These are phyloP conservation scores for Smallanthus sonchifolius DNA, from an alignment of 129 eudicot species.

Conservation along the genomic window DNA sequence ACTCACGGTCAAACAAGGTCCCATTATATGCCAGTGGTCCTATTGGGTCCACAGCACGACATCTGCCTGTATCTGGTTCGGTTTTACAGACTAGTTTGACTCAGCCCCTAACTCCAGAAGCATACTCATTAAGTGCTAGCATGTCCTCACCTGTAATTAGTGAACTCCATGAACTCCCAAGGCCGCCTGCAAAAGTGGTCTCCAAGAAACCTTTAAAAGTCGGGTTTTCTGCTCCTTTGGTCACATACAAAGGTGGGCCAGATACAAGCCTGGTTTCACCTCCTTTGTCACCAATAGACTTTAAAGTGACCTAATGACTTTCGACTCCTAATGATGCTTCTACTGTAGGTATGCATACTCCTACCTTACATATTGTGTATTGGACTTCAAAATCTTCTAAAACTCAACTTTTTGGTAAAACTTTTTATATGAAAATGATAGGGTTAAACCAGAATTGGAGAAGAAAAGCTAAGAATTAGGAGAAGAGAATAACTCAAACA, in stretches of 20 bases:
- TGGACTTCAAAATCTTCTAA: background rate
- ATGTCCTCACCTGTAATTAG: slow-evolving; percentile 61
- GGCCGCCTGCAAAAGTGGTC: slow-evolving; percentile 55
- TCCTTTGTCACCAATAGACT: slow-evolving; percentile 45
- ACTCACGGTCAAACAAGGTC: slow-evolving; percentile 41
- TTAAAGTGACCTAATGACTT: slow-evolving; percentile 18
- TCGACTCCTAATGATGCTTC: slow-evolving; percentile 20
- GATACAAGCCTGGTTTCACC: slow-evolving; percentile 54
- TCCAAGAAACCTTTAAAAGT: slow-evolving; percentile 29
- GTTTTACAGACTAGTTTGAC: slow-evolving; percentile 47
- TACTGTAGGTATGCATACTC: background rate
- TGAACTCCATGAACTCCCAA: slow-evolving; percentile 94
- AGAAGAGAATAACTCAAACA: too few relatives aligned
- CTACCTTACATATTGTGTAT: background rate
- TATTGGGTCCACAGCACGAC: slow-evolving; percentile 39
- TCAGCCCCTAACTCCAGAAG: slow-evolving; percentile 40
- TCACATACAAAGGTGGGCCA: slow-evolving; percentile 29
- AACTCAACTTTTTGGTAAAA: background rate
- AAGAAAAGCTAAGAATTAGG: too few relatives aligned
- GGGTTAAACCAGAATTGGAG: too few relatives aligned
- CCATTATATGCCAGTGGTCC: slow-evolving; percentile 55
- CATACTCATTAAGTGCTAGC: slow-evolving; percentile 32
- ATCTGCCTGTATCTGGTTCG: slow-evolving; percentile 48
- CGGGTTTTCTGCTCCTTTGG: slow-evolving; percentile 63
- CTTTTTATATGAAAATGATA: too few relatives aligned